Percentiles rank a stretch among this genome's conserved stretches.
Conservation (phyloP, 2,329 filamentous ascomycete species). For the Trichoderma afroharzianum region DNA sequence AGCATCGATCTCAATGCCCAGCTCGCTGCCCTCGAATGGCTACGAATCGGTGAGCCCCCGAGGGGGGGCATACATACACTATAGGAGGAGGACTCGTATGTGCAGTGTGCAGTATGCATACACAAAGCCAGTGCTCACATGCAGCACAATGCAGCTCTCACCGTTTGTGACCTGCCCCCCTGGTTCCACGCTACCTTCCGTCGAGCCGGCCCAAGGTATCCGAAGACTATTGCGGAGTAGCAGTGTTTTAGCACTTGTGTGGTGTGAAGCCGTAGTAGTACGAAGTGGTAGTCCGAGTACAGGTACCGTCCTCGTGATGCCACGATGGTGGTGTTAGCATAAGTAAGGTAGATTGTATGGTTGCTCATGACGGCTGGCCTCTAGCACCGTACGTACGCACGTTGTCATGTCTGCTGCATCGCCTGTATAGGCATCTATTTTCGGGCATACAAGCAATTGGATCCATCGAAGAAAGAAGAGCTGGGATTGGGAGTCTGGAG, state of each 20-base stretch:
- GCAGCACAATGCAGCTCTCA: conserved; percentile 7
- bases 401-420: background rate
- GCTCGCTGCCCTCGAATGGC: background rate
- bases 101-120: conserved; percentile 1
- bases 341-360: no score
- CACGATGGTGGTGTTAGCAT: background rate
- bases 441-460: background rate
- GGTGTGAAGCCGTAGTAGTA: background rate
- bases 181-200: conserved; percentile 13
- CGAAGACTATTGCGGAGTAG: background rate
- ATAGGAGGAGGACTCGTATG: background rate
- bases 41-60: background rate
- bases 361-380: background rate
- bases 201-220: conserved; percentile 11
- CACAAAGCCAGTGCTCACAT: conserved; percentile 5
- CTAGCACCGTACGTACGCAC: background rate
- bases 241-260: background rate
- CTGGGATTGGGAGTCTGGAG: background rate
- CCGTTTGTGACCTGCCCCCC: background rate
- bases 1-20: conserved; percentile 4
- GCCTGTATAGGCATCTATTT: background rate
- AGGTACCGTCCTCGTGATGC: background rate
- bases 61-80: background rate
- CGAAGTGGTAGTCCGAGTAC: background rate
- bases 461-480: background rate